phyloP scores from a whole-genome alignment of 2,329 filamentous ascomycete genomes.

The Xylogone sp. region DNA sequence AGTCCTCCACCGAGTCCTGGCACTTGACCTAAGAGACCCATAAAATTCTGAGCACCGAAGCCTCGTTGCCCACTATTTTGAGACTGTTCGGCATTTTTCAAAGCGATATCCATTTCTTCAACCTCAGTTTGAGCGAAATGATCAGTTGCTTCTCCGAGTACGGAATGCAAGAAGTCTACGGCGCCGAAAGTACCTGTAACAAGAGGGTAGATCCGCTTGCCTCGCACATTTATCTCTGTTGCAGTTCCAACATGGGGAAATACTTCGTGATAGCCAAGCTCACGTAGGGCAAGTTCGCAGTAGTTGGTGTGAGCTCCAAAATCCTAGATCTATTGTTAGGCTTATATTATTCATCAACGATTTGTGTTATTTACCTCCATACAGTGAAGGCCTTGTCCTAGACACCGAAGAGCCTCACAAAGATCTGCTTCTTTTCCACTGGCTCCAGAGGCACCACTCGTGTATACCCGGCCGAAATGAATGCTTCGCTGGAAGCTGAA shows the following conservation, averaged over 20 bases:
- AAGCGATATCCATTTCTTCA: conserved; percentile 71
- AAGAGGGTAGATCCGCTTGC: conserved; percentile 67
- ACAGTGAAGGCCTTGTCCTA: conserved; percentile 55
- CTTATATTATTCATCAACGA: too few relatives aligned
- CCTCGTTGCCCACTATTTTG: conserved; percentile 32
- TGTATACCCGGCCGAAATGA: conserved; percentile 74
- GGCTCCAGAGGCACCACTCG: conserved; percentile 52
- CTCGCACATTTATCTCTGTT: conserved; percentile 62
- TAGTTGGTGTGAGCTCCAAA: conserved; percentile 83
- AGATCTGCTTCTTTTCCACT: conserved; percentile 71
- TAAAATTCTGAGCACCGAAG: conserved; percentile 53
- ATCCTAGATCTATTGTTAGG: conserved; percentile 39
- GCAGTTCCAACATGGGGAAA: conserved; percentile 70
- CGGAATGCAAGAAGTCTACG: conserved; percentile 81
- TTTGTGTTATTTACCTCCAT: conserved; percentile 39
- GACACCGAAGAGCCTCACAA: conserved; percentile 69
- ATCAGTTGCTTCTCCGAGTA: conserved; percentile 69
- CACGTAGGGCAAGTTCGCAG: conserved; percentile 70
- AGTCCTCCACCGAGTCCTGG: conserved; percentile 66
- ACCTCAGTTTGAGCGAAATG: conserved; percentile 84
- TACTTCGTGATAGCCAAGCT: conserved; percentile 64
- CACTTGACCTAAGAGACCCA: conserved; percentile 70
- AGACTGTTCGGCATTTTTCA: conserved; percentile 62
- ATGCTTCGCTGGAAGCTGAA: conserved; percentile 72
- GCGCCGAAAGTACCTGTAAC: conserved; percentile 76